A percentile compares a stretch with the other conserved stretches of the same genome.
phyloP scores from a whole-genome alignment of 108 stramenopile genomes.

The Skeletonema potamos region DNA sequence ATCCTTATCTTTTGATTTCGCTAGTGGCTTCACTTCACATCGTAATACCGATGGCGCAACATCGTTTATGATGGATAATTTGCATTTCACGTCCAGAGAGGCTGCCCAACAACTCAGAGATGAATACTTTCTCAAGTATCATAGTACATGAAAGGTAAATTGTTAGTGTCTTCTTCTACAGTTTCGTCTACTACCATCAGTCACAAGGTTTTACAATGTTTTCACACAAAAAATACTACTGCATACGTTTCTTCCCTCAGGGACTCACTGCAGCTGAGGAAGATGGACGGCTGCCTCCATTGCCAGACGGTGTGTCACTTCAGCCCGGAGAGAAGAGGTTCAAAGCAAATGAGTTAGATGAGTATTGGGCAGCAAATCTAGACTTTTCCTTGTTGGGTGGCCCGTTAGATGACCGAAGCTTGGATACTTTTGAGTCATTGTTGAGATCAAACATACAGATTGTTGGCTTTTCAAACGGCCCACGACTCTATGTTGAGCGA shows the following conservation, averaged over 20 bases:
- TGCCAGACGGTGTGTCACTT: slow-evolving; percentile 19
- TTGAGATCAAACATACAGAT: slow-evolving; percentile 3
- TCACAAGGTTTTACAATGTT: neutral
- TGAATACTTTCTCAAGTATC: slow-evolving; percentile 75
- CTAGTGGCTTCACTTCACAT: slow-evolving; percentile 72
- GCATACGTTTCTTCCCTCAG: slow-evolving; percentile 1
- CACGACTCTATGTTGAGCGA: slow-evolving; percentile 57
- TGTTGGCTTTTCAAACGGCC: slow-evolving; percentile 82
- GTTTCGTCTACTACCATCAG: neutral
- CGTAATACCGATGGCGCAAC: slow-evolving; percentile 67
- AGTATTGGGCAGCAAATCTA: slow-evolving; percentile 70
- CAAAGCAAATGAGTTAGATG: slow-evolving; percentile 50
- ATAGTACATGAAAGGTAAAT: slow-evolving; percentile 72
- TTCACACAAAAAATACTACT: neutral
- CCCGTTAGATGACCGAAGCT: slow-evolving; percentile 38
- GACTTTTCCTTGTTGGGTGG: slow-evolving; percentile 63
- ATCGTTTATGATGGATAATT: slow-evolving; percentile 72
- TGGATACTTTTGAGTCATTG: slow-evolving; percentile 39
- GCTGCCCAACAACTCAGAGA: slow-evolving; percentile 60
- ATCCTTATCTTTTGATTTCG: neutral
- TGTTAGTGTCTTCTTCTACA: neutral
- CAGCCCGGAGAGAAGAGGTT: slow-evolving; percentile 30
- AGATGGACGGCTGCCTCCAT: slow-evolving; percentile 67
- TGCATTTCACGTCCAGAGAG: slow-evolving; percentile 50
- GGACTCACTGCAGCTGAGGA: slow-evolving; percentile 68